A percentile compares a stretch with the other conserved stretches of the same genome.
phyloP scores from a whole-genome alignment of 768 basidiomycete species.

The Daedaleopsis nitida region DNA sequence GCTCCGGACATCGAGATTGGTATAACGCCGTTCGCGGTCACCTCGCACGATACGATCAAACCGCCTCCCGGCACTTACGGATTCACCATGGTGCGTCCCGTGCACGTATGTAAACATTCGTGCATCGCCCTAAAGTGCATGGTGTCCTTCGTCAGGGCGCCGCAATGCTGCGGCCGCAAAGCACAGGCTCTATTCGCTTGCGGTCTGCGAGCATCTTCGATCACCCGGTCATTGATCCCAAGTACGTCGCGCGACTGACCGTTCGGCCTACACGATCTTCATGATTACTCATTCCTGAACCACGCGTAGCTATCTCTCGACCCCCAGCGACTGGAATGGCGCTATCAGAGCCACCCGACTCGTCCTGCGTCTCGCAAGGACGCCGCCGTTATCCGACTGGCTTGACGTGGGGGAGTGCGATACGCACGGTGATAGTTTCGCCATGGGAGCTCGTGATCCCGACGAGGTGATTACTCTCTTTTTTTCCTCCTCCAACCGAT shows the following conservation, averaged over 20 bases:
- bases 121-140: no score
- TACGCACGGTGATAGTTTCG: neutral
- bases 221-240: slow-evolving; percentile 29
- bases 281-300: no score
- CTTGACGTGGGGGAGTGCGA: neutral
- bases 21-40: slow-evolving; percentile 8
- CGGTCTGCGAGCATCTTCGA: slow-evolving; percentile 24
- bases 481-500: neutral
- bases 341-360: slow-evolving; percentile 9
- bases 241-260: neutral
- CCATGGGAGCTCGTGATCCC: slow-evolving; percentile 12
- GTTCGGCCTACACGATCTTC: neutral
- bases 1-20: slow-evolving; percentile 20
- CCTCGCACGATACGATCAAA: neutral
- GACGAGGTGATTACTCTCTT: slow-evolving; percentile 6
- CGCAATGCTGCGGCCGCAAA: slow-evolving; percentile 11
- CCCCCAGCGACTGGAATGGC: slow-evolving; percentile 16
- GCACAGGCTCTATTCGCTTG: slow-evolving; percentile 23
- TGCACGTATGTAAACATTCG: no score
- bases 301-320: slow-evolving; percentile 18
- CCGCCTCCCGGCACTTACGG: slow-evolving; percentile 6
- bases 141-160: neutral
- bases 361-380: slow-evolving; percentile 9
- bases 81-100: neutral
- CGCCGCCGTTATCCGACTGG: slow-evolving; percentile 6